These are phyloP conservation scores for Aurantiochytrium sp. DNA, from an alignment of 108 stramenopile species.

Conservation along the genomic window DNA sequence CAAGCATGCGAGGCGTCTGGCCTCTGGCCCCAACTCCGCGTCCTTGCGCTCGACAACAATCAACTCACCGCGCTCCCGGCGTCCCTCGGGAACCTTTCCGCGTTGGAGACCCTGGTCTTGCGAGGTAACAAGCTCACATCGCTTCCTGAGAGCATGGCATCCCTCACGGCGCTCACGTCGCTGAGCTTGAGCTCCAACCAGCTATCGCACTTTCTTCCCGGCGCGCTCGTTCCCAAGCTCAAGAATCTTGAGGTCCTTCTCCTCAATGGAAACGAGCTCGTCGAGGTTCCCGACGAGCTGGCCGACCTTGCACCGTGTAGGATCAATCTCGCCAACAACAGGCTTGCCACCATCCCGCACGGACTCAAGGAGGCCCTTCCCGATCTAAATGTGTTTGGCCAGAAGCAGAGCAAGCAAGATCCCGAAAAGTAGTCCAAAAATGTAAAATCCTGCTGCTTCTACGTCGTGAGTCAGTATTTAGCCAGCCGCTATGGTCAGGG, in stretches of 20 bases:
- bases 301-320: background rate
- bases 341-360: background rate
- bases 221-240: background rate
- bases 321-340: slow-evolving; percentile 1
- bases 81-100: background rate
- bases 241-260: background rate
- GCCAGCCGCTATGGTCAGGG: background rate
- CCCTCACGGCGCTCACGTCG: background rate
- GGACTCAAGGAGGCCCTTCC: background rate
- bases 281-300: background rate
- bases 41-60: background rate
- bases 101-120: background rate
- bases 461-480: background rate
- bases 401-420: background rate
- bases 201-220: background rate
- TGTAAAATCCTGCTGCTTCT: background rate
- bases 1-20: background rate
- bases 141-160: background rate
- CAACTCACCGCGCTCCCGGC: background rate
- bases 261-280: background rate
- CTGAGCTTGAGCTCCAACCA: background rate
- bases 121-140: background rate
- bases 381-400: background rate
- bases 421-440: background rate
- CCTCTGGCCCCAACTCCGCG: background rate